A percentile compares a stretch with the other conserved stretches of the same genome.
phyloP scores from a whole-genome alignment of 805 yeast species.

The Candida manassasensis region DNA sequence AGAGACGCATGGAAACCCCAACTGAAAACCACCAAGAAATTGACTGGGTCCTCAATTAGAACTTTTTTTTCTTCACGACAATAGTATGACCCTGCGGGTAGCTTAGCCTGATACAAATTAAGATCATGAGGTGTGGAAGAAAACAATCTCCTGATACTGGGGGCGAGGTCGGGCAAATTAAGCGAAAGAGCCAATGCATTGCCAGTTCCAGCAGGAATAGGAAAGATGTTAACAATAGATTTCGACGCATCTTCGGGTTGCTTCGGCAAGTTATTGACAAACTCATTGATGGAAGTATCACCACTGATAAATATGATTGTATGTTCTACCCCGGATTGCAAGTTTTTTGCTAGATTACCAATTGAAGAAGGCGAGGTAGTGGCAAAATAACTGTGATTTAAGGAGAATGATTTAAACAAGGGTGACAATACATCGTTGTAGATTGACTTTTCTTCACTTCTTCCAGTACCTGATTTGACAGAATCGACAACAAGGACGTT shows the following conservation, averaged over 20 bases:
- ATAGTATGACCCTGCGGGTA: slow-evolving; percentile 32
- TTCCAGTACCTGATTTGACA: slow-evolving; percentile 44
- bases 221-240: slow-evolving; percentile 22
- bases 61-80: slow-evolving; percentile 16
- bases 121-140: slow-evolving; percentile 15
- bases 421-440: slow-evolving; percentile 45
- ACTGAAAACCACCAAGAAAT: slow-evolving; percentile 62
- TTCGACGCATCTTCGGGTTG: not conserved
- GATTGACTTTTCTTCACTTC: slow-evolving; percentile 26
- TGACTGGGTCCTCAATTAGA: slow-evolving; percentile 15
- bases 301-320: slow-evolving; percentile 71
- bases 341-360: slow-evolving; percentile 28
- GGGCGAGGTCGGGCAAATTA: slow-evolving; percentile 27
- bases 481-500: slow-evolving; percentile 43
- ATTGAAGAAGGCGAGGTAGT: slow-evolving; percentile 42
- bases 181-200: slow-evolving; percentile 72
- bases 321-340: slow-evolving; percentile 12
- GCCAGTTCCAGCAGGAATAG: slow-evolving; percentile 81
- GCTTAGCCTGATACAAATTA: slow-evolving; percentile 39
- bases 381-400: slow-evolving; percentile 36
- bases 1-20: slow-evolving; percentile 86
- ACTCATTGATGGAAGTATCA: slow-evolving; percentile 79
- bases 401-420: slow-evolving; percentile 32
- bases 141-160: slow-evolving; percentile 17
- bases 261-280: slow-evolving; percentile 47